Conservation (phyloP, 2,329 filamentous ascomycete species). For the Venturia effusa region DNA sequence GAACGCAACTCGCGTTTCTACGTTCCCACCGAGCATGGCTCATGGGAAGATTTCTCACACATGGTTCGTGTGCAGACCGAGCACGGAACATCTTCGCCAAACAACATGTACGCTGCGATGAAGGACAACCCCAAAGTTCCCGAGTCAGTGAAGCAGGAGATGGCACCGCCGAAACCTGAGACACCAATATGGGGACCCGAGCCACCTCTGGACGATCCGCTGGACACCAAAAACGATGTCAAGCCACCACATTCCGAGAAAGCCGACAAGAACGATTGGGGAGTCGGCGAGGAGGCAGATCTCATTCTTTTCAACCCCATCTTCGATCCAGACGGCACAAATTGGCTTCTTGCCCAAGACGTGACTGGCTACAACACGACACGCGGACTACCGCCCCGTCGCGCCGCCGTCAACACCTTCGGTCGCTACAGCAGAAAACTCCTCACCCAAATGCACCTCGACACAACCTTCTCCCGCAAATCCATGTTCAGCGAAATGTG, state of each 20-base stretch:
- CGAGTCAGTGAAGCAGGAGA: conserved; percentile 23
- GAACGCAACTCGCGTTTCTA: conserved; percentile 70
- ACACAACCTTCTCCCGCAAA: conserved; percentile 56
- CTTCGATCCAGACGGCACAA: conserved; percentile 59
- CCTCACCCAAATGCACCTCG: conserved; percentile 62
- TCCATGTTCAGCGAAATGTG: conserved; percentile 77
- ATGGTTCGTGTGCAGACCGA: conserved; percentile 53
- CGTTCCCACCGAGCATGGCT: conserved; percentile 57
- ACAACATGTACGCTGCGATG: conserved; percentile 32
- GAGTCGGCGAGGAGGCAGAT: conserved; percentile 61
- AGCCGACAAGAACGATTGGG: conserved; percentile 48
- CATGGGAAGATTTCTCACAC: conserved; percentile 60
- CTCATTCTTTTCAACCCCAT: conserved; percentile 69
- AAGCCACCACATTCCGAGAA: conserved; percentile 46
- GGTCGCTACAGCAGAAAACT: conserved; percentile 56
- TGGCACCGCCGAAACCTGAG: conserved; percentile 22
- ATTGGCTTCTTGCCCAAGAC: conserved; percentile 62
- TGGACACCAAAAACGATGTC: conserved; percentile 43
- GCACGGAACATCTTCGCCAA: conserved; percentile 36
- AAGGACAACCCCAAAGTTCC: conserved; percentile 31
- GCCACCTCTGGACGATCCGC: conserved; percentile 29
- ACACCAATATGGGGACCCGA: conserved; percentile 40
- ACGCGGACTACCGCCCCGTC: conserved; percentile 49
- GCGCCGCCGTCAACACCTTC: conserved; percentile 62
- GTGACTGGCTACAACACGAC: conserved; percentile 55